Base-by-base conservation (phyloP, 2,329 filamentous ascomycete species). In the Colletotrichum acutatum region DNA sequence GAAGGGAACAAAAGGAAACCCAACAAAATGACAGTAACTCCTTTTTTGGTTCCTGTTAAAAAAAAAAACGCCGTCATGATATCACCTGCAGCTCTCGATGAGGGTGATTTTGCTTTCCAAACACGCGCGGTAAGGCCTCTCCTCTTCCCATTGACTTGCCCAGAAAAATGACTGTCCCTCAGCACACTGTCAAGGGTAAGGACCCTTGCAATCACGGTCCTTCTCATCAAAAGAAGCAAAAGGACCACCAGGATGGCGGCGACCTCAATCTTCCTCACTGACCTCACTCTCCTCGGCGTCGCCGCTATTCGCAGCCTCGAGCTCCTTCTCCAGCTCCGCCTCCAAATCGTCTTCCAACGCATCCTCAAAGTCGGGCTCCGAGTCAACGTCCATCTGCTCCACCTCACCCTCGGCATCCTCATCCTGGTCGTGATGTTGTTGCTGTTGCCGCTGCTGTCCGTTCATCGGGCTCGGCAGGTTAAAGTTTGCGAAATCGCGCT, bases 231-330 rank as follows among this genome's bases (percentile, higher is more conserved):
- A 7, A 30, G 28, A 30, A 5, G 2, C 28, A 30, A 30, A 30
- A 7, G 28, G 28, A 30, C 28, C 11, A n/a, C 28, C 14, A 4
- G 19, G 42, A 49, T 3, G 19, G 42, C 7, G 42, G 4, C 19
- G 28, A 7, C 28, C 9, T 52, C 82, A 92, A 78, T 92, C 90
- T 79, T 92, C 90, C 78, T 92, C 90, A 75, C 90, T 92, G 66
- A 92, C 90, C 76, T 91, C 90, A 75, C 90, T 92, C 79, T 92
- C 90, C 65, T 90, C 89, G 46, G 84, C 87, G 30, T 86, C 85
- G 32, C 86, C 83, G 73, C 83, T 82, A 46, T 76, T 76, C 14
- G 72, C 75, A 3, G 80, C 79, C 77, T 85, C 85, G 60, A 89
- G 82, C 52, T 86, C 87, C 8, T 88, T 88, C 76, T 89, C 88